Evolutionary conservation across 805 yeast genomes (phyloP), one percentile per base, ranked within the genome.

Genomic region (Saturnispora zaruensis): DNA sequence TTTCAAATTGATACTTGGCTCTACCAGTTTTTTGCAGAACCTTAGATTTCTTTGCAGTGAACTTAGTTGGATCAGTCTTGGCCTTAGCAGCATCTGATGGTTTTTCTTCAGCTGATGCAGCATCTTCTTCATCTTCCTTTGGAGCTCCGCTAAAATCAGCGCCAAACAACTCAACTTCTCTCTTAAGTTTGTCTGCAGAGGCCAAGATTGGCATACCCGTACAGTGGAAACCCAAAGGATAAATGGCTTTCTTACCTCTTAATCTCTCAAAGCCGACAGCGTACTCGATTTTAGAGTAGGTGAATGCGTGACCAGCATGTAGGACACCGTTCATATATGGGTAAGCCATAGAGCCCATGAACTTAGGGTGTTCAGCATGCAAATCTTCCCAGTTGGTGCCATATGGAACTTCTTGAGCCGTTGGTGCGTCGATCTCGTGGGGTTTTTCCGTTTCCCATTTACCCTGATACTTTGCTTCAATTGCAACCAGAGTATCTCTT

Each of bases 291-390:
- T 93, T 93, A 48, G 97, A 87, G 55, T 91, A 74, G 34, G 98
- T 93, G 74, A 91, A 93, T 59, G 89, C 81, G 68, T 93, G 99
- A 53, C 99, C 99, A 45, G 96, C 97, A 60, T 93, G 99, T 57
- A 93, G 75, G 46, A 87, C 93, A 74, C 99, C 99, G 69, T 93
- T 93, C 97, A 91, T 91, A 70, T 93, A 93, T 41, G 99, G 99
- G 64, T 88, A 93, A 9, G 99, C 98, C 96, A 93, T 90, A 45
- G 96, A 83, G 23, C 87, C 77, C 74, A 88, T 84, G 71, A 76
- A 85, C 68, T 93, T 93, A 51, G 98, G 98, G 66, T 84, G 75
- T 61, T 81, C 76, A 53, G 73, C 76, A 60, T 87, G 88, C 54
- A 93, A 74, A 62, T 84, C 87, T 45, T 84, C 96, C 33, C 73